phyloP scores from a whole-genome alignment of 2,329 filamentous ascomycete species.

The Scytalidium sp. region DNA sequence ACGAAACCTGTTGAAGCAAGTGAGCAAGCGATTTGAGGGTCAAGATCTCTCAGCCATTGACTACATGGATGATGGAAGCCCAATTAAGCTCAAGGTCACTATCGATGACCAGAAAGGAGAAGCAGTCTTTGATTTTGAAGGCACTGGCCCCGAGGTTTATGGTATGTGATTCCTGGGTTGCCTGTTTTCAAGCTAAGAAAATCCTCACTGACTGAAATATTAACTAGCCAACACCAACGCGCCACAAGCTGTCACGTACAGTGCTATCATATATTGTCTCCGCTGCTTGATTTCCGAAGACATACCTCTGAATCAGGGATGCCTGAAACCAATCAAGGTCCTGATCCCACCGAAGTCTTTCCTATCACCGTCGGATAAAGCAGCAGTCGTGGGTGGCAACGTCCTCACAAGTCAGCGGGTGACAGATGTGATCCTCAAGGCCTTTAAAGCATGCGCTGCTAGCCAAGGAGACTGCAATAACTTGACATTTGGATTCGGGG shows the following conservation, averaged over 20 bases:
- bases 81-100: slow-evolving; percentile 70
- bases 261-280: slow-evolving; percentile 82
- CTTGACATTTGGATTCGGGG: slow-evolving; percentile 79
- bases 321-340: slow-evolving; percentile 71
- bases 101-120: slow-evolving; percentile 74
- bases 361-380: slow-evolving; percentile 70
- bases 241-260: slow-evolving; percentile 77
- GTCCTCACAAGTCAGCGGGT: slow-evolving; percentile 78
- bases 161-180: too few relatives aligned
- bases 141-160: slow-evolving; percentile 77
- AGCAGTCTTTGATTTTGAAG: slow-evolving; percentile 74
- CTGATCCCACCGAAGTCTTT: slow-evolving; percentile 69
- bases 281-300: slow-evolving; percentile 77
- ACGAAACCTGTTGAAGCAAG: slow-evolving; percentile 66
- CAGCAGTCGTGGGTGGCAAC: slow-evolving; percentile 81
- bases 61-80: slow-evolving; percentile 84
- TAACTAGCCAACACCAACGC: slow-evolving; percentile 68
- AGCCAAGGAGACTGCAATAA: slow-evolving; percentile 82
- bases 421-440: slow-evolving; percentile 78
- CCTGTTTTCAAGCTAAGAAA: too few relatives aligned
- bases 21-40: slow-evolving; percentile 67
- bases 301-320: slow-evolving; percentile 85
- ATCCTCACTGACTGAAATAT: slow-evolving; percentile 2
- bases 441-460: slow-evolving; percentile 76
- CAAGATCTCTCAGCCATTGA: slow-evolving; percentile 72